These are phyloP conservation scores for Penicillium crustosum DNA, from an alignment of 2,329 filamentous ascomycete species.

Conservation along the genomic window DNA sequence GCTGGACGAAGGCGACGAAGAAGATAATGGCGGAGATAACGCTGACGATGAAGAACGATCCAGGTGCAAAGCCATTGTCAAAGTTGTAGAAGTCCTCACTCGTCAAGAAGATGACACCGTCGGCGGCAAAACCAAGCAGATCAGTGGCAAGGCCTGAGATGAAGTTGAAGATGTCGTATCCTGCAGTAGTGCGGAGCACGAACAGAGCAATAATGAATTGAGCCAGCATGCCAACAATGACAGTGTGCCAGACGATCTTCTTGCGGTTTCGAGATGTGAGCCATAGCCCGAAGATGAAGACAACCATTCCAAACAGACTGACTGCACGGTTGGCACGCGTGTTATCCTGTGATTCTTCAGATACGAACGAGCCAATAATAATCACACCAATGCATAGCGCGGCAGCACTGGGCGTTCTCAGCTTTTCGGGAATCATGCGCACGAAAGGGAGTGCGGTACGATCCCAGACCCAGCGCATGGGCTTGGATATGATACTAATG, in stretches of 20 bases:
- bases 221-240: conserved; percentile 83
- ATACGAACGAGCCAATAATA: conserved; percentile 74
- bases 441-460: conserved; percentile 61
- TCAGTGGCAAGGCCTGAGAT: conserved; percentile 72
- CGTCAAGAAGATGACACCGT: conserved; percentile 74
- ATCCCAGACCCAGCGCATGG: conserved; percentile 67
- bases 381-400: conserved; percentile 67
- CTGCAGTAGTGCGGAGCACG: conserved; percentile 75
- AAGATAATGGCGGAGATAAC: conserved; percentile 94
- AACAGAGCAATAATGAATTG: conserved; percentile 90
- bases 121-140: conserved; percentile 71
- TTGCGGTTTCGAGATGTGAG: conserved; percentile 69
- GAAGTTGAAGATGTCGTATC: conserved; percentile 90
- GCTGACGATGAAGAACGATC: conserved; percentile 68
- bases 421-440: conserved; percentile 63
- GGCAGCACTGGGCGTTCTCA: conserved; percentile 64
- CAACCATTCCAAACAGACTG: conserved; percentile 72
- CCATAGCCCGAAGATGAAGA: conserved; percentile 69
- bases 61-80: conserved; percentile 38
- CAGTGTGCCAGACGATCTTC: conserved; percentile 66
- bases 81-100: conserved; percentile 33
- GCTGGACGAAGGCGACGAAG: conserved; percentile 89
- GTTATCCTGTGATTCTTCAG: conserved; percentile 70
- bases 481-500: conserved; percentile 63
- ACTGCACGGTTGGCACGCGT: conserved; percentile 76